Conservation (phyloP, 1,139 yeast species). For the Lodderomyces margitis region DNA sequence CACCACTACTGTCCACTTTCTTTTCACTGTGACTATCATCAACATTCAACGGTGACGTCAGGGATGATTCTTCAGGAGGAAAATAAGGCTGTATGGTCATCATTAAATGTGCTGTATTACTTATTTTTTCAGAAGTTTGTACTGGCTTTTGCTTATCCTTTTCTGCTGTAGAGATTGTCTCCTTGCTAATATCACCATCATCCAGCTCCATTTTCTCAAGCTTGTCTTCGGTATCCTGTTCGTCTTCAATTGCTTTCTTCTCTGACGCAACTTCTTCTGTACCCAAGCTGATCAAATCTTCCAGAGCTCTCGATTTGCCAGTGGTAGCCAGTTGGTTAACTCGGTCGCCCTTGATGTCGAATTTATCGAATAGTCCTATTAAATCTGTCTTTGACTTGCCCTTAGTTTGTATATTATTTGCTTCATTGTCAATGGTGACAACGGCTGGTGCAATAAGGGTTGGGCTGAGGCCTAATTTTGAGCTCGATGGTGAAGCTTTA, state of each 20-base stretch:
- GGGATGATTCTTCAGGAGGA: conserved; percentile 2
- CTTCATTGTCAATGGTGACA: conserved; percentile 18
- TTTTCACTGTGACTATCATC: neutral
- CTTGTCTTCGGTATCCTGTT: conserved; percentile 6
- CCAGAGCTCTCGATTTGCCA: conserved; percentile 8
- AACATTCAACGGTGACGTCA: neutral
- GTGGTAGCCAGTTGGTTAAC: neutral
- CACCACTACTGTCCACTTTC: neutral
- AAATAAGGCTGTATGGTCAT: conserved; percentile 6
- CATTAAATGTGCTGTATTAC: conserved; percentile 3
- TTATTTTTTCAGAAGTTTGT: conserved; percentile 3
- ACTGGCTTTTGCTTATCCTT: neutral
- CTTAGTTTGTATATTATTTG: neutral
- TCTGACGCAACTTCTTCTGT: conserved; percentile 3
- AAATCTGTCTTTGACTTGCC: conserved; percentile 25
- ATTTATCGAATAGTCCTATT: conserved; percentile 41
- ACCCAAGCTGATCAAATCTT: conserved; percentile 4
- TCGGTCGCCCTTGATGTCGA: conserved; percentile 24
- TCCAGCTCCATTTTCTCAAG: conserved; percentile 12
- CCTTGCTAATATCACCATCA: conserved; percentile 4
- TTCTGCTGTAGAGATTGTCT: neutral
- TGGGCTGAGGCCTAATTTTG: conserved; percentile 11
- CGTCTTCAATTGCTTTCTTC: conserved; percentile 7
- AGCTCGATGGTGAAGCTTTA: conserved; percentile 6
- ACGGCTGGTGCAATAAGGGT: conserved; percentile 28